phyloP scores from a whole-genome alignment of 495 filamentous ascomycete genomes.

The Penicillium tannophilum region DNA sequence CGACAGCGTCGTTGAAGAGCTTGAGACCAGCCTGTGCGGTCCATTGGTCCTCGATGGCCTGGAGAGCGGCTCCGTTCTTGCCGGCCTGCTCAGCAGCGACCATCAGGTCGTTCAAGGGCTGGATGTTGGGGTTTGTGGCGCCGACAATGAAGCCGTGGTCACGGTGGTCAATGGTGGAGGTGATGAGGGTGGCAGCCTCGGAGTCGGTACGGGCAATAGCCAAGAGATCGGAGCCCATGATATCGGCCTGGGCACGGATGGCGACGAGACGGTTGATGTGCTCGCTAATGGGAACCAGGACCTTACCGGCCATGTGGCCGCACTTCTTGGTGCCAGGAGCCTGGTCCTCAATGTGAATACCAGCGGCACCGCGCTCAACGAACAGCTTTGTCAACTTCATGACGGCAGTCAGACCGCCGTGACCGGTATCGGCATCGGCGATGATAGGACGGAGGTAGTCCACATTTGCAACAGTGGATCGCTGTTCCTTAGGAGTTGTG shows the following conservation, averaged over 20 bases:
- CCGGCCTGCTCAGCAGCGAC: constrained; percentile 78
- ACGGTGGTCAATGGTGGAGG: constrained; percentile 89
- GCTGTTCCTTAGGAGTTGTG: constrained; percentile 71
- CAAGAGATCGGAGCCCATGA: constrained; percentile 91
- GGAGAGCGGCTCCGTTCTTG: constrained; percentile 77
- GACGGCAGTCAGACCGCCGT: constrained; percentile 93
- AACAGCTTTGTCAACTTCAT: constrained; percentile 99
- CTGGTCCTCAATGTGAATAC: constrained; percentile 98
- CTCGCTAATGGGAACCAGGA: constrained; percentile 94
- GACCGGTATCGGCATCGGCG: constrained; percentile 96
- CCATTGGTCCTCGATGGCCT: constrained; percentile 94
- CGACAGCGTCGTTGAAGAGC: constrained; percentile 87
- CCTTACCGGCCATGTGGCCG: constrained; percentile 99
- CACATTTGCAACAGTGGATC: constrained; percentile 73
- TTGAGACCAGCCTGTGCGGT: constrained; percentile 78
- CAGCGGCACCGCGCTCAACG: constrained; percentile 93
- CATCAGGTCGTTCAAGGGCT: constrained; percentile 91
- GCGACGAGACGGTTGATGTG: constrained; percentile 98
- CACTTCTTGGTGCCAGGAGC: constrained; percentile 99
- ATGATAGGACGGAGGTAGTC: constrained; percentile 97
- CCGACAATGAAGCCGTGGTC: constrained; percentile 95
- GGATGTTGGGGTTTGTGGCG: constrained; percentile 78
- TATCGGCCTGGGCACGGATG: constrained; percentile 96
- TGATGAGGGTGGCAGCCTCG: constrained; percentile 96
- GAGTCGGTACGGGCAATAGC: constrained; percentile 95